These are phyloP conservation scores for Paramecium caudatum DNA, from an alignment of 73 alveolate genomes.

Conservation along the genomic window DNA sequence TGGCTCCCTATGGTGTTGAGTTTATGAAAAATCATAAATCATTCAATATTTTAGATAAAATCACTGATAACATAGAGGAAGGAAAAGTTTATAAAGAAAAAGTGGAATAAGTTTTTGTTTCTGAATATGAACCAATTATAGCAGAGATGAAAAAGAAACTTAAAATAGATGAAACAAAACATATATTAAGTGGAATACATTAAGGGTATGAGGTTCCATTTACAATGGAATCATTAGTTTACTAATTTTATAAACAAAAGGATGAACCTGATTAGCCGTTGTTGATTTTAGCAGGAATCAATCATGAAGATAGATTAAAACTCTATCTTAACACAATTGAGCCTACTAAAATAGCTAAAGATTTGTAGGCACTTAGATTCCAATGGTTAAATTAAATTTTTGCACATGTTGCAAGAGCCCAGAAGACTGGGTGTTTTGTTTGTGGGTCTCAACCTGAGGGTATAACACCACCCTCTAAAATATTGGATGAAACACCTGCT, in stretches of 20 bases:
- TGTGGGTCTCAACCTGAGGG: constrained; percentile 18
- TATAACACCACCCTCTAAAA: constrained; percentile 14
- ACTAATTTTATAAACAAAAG: neutral
- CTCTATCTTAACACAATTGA: neutral
- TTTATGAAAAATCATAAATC: neutral
- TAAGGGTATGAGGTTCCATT: constrained; percentile 67
- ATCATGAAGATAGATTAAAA: constrained; percentile 1
- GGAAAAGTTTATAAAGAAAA: neutral
- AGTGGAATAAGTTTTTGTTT: neutral
- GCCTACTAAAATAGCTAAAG: neutral
- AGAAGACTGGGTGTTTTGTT: constrained; percentile 44
- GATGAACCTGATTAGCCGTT: neutral
- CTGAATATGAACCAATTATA: neutral
- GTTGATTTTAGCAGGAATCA: neutral
- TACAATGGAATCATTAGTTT: neutral
- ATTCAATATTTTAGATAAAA: neutral
- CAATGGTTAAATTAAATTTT: constrained; percentile 51
- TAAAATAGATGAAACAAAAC: neutral
- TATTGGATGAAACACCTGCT: neutral
- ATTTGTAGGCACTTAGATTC: constrained; percentile 33
- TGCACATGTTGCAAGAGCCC: neutral
- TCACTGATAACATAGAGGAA: neutral
- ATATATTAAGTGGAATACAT: neutral
- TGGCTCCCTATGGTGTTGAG: neutral
- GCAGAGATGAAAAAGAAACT: neutral